Conservation (phyloP, 208 protist genomes). For the Leishmania tropica region DNA sequence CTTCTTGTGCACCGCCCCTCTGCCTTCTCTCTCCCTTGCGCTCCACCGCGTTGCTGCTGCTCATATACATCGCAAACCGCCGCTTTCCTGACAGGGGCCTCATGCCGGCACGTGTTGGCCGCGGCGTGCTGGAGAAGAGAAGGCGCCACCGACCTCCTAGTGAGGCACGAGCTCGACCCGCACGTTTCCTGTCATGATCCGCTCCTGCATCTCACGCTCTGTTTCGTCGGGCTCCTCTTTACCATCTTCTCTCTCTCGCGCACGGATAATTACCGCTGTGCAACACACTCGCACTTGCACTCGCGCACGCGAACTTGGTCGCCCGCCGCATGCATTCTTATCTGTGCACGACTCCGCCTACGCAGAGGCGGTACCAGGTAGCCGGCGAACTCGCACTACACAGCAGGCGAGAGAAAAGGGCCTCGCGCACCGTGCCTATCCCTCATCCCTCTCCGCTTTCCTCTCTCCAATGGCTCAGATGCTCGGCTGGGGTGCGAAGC, state of each 20-base stretch:
- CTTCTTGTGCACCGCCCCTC: not conserved
- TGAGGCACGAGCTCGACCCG: not conserved
- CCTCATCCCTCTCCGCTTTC: not conserved
- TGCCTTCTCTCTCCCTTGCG: not conserved
- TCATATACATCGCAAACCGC: not conserved
- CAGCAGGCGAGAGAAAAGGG: not conserved
- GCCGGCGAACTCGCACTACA: not conserved
- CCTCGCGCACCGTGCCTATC: not conserved
- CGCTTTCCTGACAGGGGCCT: not conserved
- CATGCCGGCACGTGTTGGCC: not conserved
- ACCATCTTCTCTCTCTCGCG: not conserved
- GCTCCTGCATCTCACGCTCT: too few species aligned
- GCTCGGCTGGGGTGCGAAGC: constrained; percentile 29
- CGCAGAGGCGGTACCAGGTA: not conserved
- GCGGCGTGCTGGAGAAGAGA: not conserved
- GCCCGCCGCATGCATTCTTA: not conserved
- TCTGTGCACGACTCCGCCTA: not conserved
- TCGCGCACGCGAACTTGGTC: not conserved
- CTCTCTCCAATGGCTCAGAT: not conserved
- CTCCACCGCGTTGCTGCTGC: not conserved
- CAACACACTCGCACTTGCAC: not conserved
- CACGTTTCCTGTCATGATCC: not conserved
- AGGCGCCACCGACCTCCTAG: not conserved
- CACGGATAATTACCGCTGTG: not conserved
- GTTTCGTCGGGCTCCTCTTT: not conserved